These are phyloP conservation scores for Leishmania lainsoni DNA, from an alignment of 208 protist genomes.

Conservation along the genomic window DNA sequence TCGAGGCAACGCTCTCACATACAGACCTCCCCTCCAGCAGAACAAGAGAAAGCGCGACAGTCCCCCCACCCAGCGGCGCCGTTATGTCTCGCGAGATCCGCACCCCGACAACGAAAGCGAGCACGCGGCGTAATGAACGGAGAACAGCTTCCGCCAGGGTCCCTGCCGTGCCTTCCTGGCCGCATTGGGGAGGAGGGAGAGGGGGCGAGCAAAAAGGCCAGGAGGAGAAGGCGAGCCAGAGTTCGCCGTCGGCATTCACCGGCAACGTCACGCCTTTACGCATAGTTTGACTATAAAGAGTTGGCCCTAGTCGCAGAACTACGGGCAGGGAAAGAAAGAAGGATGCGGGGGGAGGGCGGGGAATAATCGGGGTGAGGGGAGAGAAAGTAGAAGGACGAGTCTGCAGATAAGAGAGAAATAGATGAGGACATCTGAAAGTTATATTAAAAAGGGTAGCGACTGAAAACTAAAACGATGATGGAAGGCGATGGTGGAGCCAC, in stretches of 20 bases:
- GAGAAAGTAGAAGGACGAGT: neutral
- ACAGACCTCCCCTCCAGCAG: neutral
- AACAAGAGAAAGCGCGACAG: neutral
- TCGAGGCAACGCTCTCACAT: neutral
- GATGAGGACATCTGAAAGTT: neutral
- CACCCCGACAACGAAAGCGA: neutral
- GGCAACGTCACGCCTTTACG: neutral
- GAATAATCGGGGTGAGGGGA: neutral
- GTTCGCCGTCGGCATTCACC: neutral
- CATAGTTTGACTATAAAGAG: neutral
- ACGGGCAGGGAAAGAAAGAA: neutral
- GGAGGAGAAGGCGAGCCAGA: neutral
- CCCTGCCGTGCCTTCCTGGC: neutral
- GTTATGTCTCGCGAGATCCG: neutral
- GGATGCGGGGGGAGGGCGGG: neutral
- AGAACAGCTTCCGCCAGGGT: too few relatives aligned
- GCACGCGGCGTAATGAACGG: neutral
- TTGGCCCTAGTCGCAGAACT: neutral
- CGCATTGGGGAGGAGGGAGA: neutral
- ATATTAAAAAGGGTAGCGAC: neutral
- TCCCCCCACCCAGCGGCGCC: neutral
- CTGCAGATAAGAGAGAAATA: neutral
- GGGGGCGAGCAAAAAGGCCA: neutral
- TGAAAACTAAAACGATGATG: constrained; percentile 5
- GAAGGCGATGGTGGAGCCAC: neutral